phyloP scores from a whole-genome alignment of 495 filamentous ascomycete species.

The Penicillium pancosmium region DNA sequence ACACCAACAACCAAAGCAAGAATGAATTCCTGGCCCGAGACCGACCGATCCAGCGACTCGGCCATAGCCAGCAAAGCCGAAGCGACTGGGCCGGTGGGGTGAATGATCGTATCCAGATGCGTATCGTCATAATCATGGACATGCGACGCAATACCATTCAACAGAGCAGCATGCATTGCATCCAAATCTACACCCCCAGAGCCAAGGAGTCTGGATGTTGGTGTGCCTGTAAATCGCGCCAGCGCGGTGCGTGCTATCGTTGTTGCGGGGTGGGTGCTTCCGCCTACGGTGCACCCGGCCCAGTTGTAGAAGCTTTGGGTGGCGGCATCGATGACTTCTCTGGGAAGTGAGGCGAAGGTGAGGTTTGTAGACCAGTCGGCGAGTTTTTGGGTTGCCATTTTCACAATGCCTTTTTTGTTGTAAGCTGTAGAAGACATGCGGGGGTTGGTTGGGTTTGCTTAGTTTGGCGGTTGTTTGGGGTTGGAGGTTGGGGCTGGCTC shows the following conservation, averaged over 20 bases:
- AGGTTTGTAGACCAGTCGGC: constrained; percentile 12
- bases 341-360: constrained; percentile 10
- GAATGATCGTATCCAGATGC: constrained; percentile 58
- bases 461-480: neutral
- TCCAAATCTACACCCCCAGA: constrained; percentile 37
- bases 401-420: neutral
- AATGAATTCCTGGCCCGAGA: constrained; percentile 49
- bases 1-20: constrained; percentile 55
- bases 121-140: constrained; percentile 63
- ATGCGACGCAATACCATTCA: constrained; percentile 58
- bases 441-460: neutral
- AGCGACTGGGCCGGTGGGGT: constrained; percentile 55
- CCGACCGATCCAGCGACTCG: constrained; percentile 34
- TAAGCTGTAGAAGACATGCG: no score
- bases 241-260: constrained; percentile 47
- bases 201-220: constrained; percentile 48
- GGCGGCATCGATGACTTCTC: constrained; percentile 23
- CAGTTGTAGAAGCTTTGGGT: constrained; percentile 51
- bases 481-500: neutral
- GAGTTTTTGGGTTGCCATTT: constrained; percentile 18
- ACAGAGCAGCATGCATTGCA: constrained; percentile 53
- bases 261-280: constrained; percentile 47
- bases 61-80: constrained; percentile 50
- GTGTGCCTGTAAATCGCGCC: constrained; percentile 46
- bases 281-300: constrained; percentile 54